These are phyloP conservation scores for Zymoseptoria brevis DNA, from an alignment of 2,329 filamentous ascomycete genomes.

Conservation along the genomic window DNA sequence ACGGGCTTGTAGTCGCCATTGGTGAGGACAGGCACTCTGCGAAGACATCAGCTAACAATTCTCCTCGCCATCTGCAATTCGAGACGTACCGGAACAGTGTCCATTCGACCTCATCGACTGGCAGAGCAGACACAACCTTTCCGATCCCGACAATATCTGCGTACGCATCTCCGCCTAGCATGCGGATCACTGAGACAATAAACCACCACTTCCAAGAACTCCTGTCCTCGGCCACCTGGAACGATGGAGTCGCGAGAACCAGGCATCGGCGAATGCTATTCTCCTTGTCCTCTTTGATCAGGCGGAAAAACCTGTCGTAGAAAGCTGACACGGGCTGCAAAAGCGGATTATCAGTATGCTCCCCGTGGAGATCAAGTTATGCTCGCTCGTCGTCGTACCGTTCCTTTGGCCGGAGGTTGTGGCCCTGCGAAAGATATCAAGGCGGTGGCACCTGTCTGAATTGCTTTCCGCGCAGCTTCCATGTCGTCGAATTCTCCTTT, in stretches of 20 bases:
- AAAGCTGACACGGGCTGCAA: conserved; percentile 11
- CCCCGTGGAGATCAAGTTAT: neutral
- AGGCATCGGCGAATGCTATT: conserved; percentile 9
- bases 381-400: conserved; percentile 4
- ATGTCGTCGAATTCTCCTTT: conserved; percentile 14
- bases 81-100: conserved; percentile 13
- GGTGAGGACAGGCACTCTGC: conserved; percentile 15
- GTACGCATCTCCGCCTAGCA: conserved; percentile 9
- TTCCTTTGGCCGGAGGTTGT: conserved; percentile 7
- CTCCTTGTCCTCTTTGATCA: conserved; percentile 2
- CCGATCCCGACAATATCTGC: conserved; percentile 15
- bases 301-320: conserved; percentile 12
- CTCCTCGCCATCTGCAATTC: neutral
- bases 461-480: conserved; percentile 5
- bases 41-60: neutral
- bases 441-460: conserved; percentile 11
- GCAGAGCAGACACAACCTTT: conserved; percentile 7
- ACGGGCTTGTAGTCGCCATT: conserved; percentile 12
- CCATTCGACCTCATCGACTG: conserved; percentile 10
- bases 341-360: neutral
- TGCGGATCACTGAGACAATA: conserved; percentile 5
- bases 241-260: conserved; percentile 12
- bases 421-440: conserved; percentile 18
- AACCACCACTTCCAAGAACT: conserved; percentile 9
- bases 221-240: conserved; percentile 5